Evolutionary conservation across 129 eudicot genomes (phyloP).

Genomic region (Flaveria sonorensis): DNA sequence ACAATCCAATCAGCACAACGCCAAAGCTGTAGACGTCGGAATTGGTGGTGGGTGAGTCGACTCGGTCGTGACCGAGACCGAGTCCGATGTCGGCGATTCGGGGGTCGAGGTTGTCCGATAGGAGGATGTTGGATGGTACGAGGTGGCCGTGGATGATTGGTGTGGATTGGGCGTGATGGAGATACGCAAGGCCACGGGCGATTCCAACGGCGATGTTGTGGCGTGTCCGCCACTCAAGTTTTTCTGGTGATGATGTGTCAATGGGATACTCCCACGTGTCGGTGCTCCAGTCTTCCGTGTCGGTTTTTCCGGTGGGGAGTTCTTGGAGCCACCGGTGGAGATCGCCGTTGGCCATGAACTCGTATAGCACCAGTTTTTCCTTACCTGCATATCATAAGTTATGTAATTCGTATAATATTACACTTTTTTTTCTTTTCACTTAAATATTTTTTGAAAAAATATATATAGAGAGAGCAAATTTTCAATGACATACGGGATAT

Average conservation of each 20-base stretch:
- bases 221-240: slow-evolving; percentile 84
- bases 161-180: slow-evolving; percentile 83
- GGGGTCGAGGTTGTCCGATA: slow-evolving; percentile 75
- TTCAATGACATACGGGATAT: no score
- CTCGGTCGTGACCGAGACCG: slow-evolving; percentile 47
- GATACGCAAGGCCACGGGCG: slow-evolving; percentile 96
- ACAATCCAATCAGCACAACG: slow-evolving; percentile 54
- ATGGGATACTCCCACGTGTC: slow-evolving; percentile 80
- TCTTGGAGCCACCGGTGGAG: slow-evolving; percentile 95
- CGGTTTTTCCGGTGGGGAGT: slow-evolving; percentile 72
- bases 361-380: slow-evolving; percentile 76
- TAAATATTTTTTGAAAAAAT: no score
- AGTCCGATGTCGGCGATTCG: slow-evolving; percentile 70
- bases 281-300: slow-evolving; percentile 91
- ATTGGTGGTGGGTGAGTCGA: slow-evolving; percentile 45
- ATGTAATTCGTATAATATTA: no score
- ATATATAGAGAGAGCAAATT: no score
- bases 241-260: slow-evolving; percentile 49
- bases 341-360: slow-evolving; percentile 91
- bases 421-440: no score
- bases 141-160: slow-evolving; percentile 90
- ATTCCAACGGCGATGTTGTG: slow-evolving; percentile 91
- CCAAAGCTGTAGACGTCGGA: slow-evolving; percentile 82
- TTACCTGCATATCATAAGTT: slow-evolving; percentile 46
- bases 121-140: slow-evolving; percentile 68